Conservation (phyloP, 2,329 filamentous ascomycete genomes). For the Zymoseptoria tritici region DNA sequence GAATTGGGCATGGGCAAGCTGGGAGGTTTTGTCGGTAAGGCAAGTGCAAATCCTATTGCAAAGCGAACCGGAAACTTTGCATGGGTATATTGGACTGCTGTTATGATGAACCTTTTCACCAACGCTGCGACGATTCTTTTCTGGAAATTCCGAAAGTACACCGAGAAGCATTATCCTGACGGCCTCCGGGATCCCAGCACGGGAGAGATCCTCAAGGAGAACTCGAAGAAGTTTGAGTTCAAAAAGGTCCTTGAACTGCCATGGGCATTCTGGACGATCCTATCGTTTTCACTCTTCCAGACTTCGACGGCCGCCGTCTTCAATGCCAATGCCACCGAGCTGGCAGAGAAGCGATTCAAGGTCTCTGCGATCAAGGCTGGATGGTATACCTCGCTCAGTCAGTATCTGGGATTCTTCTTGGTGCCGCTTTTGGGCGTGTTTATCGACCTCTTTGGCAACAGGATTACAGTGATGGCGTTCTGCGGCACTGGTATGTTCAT, state of each 20-base stretch:
- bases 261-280: conserved; percentile 53
- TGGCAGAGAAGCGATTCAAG: conserved; percentile 53
- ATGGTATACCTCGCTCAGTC: conserved; percentile 52
- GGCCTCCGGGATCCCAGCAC: conserved; percentile 47
- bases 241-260: conserved; percentile 50
- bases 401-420: conserved; percentile 53
- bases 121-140: conserved; percentile 49
- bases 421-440: conserved; percentile 51
- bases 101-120: conserved; percentile 59
- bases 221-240: conserved; percentile 50
- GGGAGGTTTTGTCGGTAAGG: conserved; percentile 53
- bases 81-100: conserved; percentile 56
- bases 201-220: conserved; percentile 53
- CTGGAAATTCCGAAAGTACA: conserved; percentile 49
- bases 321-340: conserved; percentile 51
- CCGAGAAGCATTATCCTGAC: conserved; percentile 41
- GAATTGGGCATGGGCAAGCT: conserved; percentile 56
- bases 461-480: conserved; percentile 39
- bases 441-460: conserved; percentile 50
- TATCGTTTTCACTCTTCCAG: conserved; percentile 51
- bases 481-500: conserved; percentile 47
- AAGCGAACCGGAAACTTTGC: conserved; percentile 52
- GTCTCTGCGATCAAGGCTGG: conserved; percentile 49
- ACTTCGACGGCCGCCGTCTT: conserved; percentile 51
- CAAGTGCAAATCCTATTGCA: conserved; percentile 53